Evolutionary conservation across 768 basidiomycete genomes (phyloP).

Genomic region (Sistotremastrum suecicum): DNA sequence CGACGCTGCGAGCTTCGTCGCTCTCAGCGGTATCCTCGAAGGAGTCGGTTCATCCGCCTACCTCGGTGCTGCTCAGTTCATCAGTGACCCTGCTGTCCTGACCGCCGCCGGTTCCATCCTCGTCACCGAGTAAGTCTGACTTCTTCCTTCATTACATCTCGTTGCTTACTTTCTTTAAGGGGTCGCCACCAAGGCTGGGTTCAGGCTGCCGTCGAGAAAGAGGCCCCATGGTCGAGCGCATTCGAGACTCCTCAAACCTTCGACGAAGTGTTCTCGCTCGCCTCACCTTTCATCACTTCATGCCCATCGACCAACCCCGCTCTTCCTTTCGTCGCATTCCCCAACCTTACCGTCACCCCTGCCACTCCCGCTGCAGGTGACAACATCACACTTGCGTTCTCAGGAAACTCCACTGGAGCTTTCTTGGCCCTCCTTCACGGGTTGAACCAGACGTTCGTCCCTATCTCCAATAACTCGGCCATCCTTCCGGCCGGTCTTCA

Average conservation of each 20-base stretch:
- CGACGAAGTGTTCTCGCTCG: slow-evolving; percentile 27
- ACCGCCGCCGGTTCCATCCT: slow-evolving; percentile 43
- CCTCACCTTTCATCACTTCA: slow-evolving; percentile 30
- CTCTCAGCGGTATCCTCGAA: slow-evolving; percentile 37
- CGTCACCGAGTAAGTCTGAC: slow-evolving; percentile 26
- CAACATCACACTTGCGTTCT: slow-evolving; percentile 14
- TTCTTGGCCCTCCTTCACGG: slow-evolving; percentile 39
- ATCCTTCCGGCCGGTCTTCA: slow-evolving; percentile 27
- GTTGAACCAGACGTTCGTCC: slow-evolving; percentile 26
- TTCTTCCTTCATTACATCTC: too few species aligned
- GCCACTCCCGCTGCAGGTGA: slow-evolving; percentile 15
- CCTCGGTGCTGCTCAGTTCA: slow-evolving; percentile 34
- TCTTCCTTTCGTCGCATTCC: slow-evolving; percentile 35
- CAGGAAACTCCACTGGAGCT: slow-evolving; percentile 10
- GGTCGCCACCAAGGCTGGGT: slow-evolving; percentile 56
- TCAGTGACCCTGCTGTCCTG: slow-evolving; percentile 30
- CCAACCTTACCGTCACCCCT: slow-evolving; percentile 24
- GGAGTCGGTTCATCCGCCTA: slow-evolving; percentile 42
- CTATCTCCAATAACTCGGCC: slow-evolving; percentile 20
- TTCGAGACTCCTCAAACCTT: slow-evolving; percentile 37
- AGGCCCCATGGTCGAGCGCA: slow-evolving; percentile 41
- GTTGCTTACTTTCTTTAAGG: too few species aligned
- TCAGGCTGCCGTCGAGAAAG: slow-evolving; percentile 30
- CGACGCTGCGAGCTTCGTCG: slow-evolving; percentile 33
- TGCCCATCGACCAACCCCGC: slow-evolving; percentile 42